Evolutionary conservation across 2,329 filamentous ascomycete genomes (phyloP).

Genomic region (Penicillium italicum): DNA sequence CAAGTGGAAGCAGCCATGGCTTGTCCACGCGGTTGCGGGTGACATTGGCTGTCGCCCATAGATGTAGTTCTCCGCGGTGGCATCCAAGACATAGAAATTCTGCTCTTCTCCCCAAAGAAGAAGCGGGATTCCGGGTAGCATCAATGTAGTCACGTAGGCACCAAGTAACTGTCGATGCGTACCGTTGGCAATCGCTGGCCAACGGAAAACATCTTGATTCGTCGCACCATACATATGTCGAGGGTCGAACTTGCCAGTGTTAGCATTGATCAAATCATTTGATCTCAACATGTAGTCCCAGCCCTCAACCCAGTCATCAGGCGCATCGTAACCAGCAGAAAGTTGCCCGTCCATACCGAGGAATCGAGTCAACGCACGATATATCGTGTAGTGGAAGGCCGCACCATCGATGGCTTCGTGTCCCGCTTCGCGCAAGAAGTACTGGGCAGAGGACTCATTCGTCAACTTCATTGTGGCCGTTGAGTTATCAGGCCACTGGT

Average conservation of each 20-base stretch:
- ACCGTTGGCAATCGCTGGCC: conserved; percentile 56
- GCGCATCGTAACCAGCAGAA: conserved; percentile 51
- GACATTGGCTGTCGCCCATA: conserved; percentile 63
- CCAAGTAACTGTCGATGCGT: conserved; percentile 56
- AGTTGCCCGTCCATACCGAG: conserved; percentile 58
- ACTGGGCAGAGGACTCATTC: conserved; percentile 42
- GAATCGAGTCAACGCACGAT: conserved; percentile 58
- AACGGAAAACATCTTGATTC: conserved; percentile 64
- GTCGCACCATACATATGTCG: conserved; percentile 62
- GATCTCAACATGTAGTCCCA: conserved; percentile 56
- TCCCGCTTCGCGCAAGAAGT: conserved; percentile 53
- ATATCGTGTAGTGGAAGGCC: conserved; percentile 62
- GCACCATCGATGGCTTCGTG: conserved; percentile 57
- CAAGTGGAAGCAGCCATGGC: conserved; percentile 60
- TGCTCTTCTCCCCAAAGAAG: conserved; percentile 64
- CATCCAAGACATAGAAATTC: conserved; percentile 61
- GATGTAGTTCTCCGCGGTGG: conserved; percentile 61
- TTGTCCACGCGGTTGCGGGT: conserved; percentile 58
- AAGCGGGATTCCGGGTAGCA: conserved; percentile 59
- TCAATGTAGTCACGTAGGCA: conserved; percentile 56
- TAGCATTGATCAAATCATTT: conserved; percentile 59
- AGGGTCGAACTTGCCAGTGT: conserved; percentile 60
- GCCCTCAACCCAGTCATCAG: conserved; percentile 51
- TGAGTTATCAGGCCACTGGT: conserved; percentile 47
- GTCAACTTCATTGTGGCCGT: conserved; percentile 47